These are phyloP conservation scores for Clathrospora elynae DNA, from an alignment of 2,329 filamentous ascomycete species.

Conservation along the genomic window DNA sequence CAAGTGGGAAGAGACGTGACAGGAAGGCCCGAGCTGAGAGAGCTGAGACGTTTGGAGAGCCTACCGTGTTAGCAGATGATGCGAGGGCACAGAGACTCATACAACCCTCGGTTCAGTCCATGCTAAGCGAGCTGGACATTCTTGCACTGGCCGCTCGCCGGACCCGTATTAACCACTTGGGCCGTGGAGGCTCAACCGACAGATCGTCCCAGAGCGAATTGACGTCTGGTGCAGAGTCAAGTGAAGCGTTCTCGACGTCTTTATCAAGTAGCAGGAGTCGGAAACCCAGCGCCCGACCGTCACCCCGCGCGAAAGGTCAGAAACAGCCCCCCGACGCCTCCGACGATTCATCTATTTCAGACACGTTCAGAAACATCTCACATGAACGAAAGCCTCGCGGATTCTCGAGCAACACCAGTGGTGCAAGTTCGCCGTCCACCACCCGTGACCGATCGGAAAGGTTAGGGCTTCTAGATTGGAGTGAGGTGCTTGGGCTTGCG, in stretches of 20 bases:
- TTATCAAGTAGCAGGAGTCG: constrained; percentile 19
- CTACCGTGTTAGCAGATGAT: constrained; percentile 72
- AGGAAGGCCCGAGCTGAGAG: constrained; percentile 15
- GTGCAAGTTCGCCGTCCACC: constrained; percentile 16
- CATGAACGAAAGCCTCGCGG: constrained; percentile 19
- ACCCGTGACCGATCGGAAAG: constrained; percentile 17
- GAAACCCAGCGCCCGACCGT: constrained; percentile 12
- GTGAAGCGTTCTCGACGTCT: constrained; percentile 15
- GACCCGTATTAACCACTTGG: constrained; percentile 60
- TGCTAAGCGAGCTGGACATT: constrained; percentile 70
- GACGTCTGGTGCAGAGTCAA: constrained; percentile 34
- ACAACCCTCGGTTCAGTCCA: constrained; percentile 70
- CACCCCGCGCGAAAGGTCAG: constrained; percentile 16
- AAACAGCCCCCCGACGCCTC: constrained; percentile 19
- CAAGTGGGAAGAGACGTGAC: constrained; percentile 12
- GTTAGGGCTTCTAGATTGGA: constrained; percentile 68
- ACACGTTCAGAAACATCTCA: background rate
- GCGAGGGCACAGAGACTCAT: constrained; percentile 68
- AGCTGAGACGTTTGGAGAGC: constrained; percentile 32
- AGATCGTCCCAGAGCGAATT: constrained; percentile 39
- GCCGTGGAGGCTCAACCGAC: constrained; percentile 28
- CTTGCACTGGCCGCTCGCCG: constrained; percentile 74
- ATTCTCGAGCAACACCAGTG: constrained; percentile 16
- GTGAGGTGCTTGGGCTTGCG: constrained; percentile 79
- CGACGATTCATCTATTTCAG: constrained; percentile 45